Evolutionary conservation across 2,329 filamentous ascomycete species (phyloP).

Genomic region (Cadophora malorum): DNA sequence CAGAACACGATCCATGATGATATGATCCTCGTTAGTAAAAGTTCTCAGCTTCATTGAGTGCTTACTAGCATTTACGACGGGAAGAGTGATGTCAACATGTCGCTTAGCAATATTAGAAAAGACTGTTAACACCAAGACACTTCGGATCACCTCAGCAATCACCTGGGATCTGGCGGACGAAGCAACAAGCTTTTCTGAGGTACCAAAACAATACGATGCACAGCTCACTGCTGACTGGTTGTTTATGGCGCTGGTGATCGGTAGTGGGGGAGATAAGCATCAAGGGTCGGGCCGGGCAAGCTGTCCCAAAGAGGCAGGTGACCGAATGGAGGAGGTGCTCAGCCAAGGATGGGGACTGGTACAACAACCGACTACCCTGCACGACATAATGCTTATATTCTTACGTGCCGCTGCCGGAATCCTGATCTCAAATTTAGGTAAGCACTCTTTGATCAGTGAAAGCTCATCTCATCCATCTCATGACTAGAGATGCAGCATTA

Average conservation of each 20-base stretch:
- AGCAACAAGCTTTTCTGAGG: too few relatives aligned
- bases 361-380: not conserved
- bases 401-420: not conserved
- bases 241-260: not conserved
- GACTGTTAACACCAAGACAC: not conserved
- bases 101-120: slow-evolving; percentile 9
- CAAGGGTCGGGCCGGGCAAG: not conserved
- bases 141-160: not conserved
- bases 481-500: not conserved
- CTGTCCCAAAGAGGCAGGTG: not conserved
- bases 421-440: not conserved
- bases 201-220: too few relatives aligned
- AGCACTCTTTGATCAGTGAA: not conserved
- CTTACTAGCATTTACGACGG: not conserved
- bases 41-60: not conserved
- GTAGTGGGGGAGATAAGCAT: slow-evolving; percentile 12
- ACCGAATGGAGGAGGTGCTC: slow-evolving; percentile 5
- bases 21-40: not conserved
- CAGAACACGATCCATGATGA: not conserved
- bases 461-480: not conserved
- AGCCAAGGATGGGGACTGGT: slow-evolving; percentile 7
- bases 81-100: not conserved
- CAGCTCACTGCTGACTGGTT: not conserved
- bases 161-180: not conserved
- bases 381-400: not conserved